These are phyloP conservation scores for Jackrogersella minutella DNA, from an alignment of 495 filamentous ascomycete species.

Conservation along the genomic window DNA sequence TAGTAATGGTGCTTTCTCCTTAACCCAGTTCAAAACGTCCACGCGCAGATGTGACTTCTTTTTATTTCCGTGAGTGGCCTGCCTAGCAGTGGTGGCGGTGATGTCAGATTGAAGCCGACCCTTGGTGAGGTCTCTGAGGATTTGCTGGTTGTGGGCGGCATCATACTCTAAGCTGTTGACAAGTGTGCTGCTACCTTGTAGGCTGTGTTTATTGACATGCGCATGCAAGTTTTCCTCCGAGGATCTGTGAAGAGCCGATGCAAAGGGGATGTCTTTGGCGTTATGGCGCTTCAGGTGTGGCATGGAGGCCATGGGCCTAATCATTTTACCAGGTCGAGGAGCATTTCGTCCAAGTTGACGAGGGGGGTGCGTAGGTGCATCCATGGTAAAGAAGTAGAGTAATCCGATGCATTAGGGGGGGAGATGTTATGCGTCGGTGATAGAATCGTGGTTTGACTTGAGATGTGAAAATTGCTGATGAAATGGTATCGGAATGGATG, in stretches of 20 bases:
- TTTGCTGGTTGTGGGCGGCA: not conserved
- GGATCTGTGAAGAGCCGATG: not conserved
- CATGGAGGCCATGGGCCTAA: conserved; percentile 32
- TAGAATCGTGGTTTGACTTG: not conserved
- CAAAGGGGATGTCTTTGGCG: not conserved
- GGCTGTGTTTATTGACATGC: not conserved
- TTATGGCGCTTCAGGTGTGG: conserved; percentile 9
- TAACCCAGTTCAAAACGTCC: conserved; percentile 29
- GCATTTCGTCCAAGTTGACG: not conserved
- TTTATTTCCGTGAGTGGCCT: not conserved
- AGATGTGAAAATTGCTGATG: not conserved
- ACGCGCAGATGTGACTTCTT: conserved; percentile 8
- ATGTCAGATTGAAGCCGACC: conserved; percentile 5
- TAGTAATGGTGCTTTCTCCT: not conserved
- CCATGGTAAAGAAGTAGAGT: conserved; percentile 22
- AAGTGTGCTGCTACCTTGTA: not conserved
- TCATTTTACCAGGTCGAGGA: not conserved
- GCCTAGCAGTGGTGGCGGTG: not conserved
- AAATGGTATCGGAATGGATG: not conserved
- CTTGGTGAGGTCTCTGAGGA: conserved; percentile 15
- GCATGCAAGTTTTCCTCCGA: conserved; percentile 7
- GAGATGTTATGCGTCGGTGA: not conserved
- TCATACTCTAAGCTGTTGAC: not conserved
- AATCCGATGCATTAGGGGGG: conserved; percentile 9
- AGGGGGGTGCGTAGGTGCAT: not conserved